A percentile compares a stretch with the other conserved stretches of the same genome.
Evolutionary conservation across 2,329 filamentous ascomycete genomes (phyloP).

Genomic region (Eutypella sp.): DNA sequence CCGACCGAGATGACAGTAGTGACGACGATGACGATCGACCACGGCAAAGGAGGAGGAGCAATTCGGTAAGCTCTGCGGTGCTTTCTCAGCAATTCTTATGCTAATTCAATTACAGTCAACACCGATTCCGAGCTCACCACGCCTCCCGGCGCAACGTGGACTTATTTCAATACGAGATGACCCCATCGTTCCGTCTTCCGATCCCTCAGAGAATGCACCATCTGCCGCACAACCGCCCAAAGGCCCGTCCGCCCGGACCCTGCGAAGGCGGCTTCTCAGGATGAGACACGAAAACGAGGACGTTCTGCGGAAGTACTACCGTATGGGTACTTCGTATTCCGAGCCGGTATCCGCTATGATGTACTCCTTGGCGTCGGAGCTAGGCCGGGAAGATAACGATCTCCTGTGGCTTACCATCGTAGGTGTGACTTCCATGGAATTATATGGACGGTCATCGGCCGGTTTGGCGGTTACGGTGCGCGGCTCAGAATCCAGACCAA

Average conservation of each 20-base stretch:
- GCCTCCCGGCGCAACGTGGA: constrained; percentile 54
- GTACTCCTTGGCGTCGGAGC: constrained; percentile 89
- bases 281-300: constrained; percentile 73
- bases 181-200: constrained; percentile 40
- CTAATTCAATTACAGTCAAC: constrained; percentile 46
- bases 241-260: constrained; percentile 63
- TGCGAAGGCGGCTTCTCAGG: constrained; percentile 69
- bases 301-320: constrained; percentile 77
- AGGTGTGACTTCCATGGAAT: constrained; percentile 87
- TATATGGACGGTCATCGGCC: constrained; percentile 81
- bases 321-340: constrained; percentile 81
- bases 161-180: constrained; percentile 53
- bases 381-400: constrained; percentile 95
- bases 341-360: constrained; percentile 93
- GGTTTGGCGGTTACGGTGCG: constrained; percentile 63
- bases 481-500: constrained; percentile 49
- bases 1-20: constrained; percentile 62
- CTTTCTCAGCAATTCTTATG: constrained; percentile 24
- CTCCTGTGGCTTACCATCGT: constrained; percentile 93
- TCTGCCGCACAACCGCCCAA: constrained; percentile 55
- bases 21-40: constrained; percentile 73
- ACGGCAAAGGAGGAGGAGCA: constrained; percentile 76
- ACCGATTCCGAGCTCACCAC: constrained; percentile 61
- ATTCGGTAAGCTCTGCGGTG: constrained; percentile 64
- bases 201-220: constrained; percentile 47